Base-by-base conservation (phyloP, 495 filamentous ascomycete species). In the Penicillium psychrofluorescens region DNA sequence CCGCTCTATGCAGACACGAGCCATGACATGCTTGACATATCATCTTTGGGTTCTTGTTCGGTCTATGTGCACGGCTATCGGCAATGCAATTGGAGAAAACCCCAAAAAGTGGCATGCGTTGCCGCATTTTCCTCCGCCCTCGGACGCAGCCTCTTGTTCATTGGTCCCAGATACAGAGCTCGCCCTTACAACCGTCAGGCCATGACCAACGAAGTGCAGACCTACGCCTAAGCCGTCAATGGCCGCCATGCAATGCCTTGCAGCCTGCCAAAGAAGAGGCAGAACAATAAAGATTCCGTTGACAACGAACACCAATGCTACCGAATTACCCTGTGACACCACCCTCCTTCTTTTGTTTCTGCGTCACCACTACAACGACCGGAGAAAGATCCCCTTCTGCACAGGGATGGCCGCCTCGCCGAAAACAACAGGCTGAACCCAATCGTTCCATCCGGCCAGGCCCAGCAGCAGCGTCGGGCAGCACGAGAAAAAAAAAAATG, bases 301-400 rank as follows among this genome's bases (percentile, higher is more conserved):
- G 42, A 55, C 44, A 44, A 22, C 43, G 45, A 39, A 44, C 50
- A 40, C 34, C 43, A 22, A 22, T 35, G 39, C 40, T 41, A 48
- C 43, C 49, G 45, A 59, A 55, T 54, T 48, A 56, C 50, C 57
- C 32, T 16, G 48, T 60, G 51, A 31, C 44, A 60, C 54, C 53
- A 55, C 46, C 53, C 44, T 49, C 49, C 40, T 52, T 37, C 40
- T 52, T 37, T 41, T 29, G 13, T 27, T 35, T 40, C 22, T 39
- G 35, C 29, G 14, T 42, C 28, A 29, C 38, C 14, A 30, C 12
- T 14, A 22, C 0, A 22, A 22, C 22, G 22, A 22, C 22, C 6
- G 4, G 22, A 22, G 22, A 6, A 22, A 22, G 22, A 22, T 4
- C 22, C 22, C 22, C 22, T 22, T 22, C 22, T 3, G 22, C 22